Evolutionary conservation across 768 basidiomycete species (phyloP), one percentile per base, ranked within the genome.

Genomic region (Rickenella mellea): DNA sequence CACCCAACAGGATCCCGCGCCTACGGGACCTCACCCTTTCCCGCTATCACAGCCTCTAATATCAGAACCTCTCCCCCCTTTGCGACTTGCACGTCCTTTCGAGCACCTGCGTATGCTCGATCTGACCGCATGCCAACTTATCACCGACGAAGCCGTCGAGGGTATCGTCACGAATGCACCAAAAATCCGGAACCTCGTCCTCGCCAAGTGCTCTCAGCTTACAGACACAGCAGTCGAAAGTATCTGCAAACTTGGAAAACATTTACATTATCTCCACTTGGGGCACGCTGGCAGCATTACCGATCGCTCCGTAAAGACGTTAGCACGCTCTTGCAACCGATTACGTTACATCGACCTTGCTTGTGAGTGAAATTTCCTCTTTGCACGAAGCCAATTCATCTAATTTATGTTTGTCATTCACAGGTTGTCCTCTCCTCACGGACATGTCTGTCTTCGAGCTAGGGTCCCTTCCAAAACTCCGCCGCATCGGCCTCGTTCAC

Each of bases 311-410:
- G 84, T 99, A 27, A 81, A 78, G 42, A 71, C 74, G 8, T 69
- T 99, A 19, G 93, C 91, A 9, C 71, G 88, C 31, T 73, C 77
- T 27, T 99, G 96, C 62, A 91, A 87, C 1, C 73, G 94, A 24
- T 61, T 99, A 49, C 71, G 96, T 52, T 99, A 98, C 58, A 80
- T 99, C 50, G 96, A 99, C 61, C 82, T 99, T 48, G 96, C 96
- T 5, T 92, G 92, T 93, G 46, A 55, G 87, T 74, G 6, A 10
- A 39, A 20, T 29, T 5, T 24, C 24, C 15, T 2, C 12, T 32
- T 43, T 11, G 33, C 30, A 11, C 20, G 10, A 5, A 29, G 36
- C 25, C 29, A 31, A n/a, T 30, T 39, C 27, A 42, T 49, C 27
- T 40, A 41, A 24, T 15, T 21, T 10, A 3, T 5, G n/a, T 10